Percentiles rank a stretch among this genome's conserved stretches.
Evolutionary conservation across 768 basidiomycete genomes (phyloP).

Genomic region (Paxillus involutus): DNA sequence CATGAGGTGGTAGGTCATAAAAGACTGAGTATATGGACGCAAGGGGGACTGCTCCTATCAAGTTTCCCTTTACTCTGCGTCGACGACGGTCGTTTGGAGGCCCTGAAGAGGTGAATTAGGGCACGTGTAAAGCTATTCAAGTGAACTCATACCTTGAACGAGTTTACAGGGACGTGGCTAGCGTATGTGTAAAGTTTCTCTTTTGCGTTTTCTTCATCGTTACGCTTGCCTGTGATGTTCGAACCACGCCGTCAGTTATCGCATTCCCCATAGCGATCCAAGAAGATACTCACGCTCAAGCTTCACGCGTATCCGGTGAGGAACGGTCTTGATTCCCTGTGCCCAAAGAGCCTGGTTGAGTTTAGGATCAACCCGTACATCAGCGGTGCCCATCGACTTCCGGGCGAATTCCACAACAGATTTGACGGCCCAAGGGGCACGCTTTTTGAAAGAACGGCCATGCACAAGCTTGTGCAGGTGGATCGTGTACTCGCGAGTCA

Average conservation of each 20-base stretch:
- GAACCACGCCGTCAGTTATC: conserved; percentile 3
- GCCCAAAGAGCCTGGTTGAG: conserved; percentile 97
- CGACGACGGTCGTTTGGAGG: conserved; percentile 80
- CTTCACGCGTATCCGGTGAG: conserved; percentile 88
- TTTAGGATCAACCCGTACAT: conserved; percentile 92
- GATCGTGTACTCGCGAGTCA: conserved; percentile 98
- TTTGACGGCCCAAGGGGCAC: conserved; percentile 96
- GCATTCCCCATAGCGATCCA: not conserved
- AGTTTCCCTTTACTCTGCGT: conserved; percentile 60
- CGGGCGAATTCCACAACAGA: conserved; percentile 88
- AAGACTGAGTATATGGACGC: conserved; percentile 14
- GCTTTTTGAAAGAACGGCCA: conserved; percentile 94
- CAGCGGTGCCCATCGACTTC: conserved; percentile 93
- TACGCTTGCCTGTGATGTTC: conserved; percentile 76
- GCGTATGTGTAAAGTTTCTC: conserved; percentile 97
- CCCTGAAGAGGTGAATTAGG: conserved; percentile 47
- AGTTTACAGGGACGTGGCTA: conserved; percentile 69
- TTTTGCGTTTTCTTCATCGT: conserved; percentile 98
- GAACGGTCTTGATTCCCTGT: conserved; percentile 91
- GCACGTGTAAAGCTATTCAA: not conserved
- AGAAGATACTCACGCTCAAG: conserved; percentile 74
- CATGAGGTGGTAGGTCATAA: conserved; percentile 21
- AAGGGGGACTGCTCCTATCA: conserved; percentile 8
- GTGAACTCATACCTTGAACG: conserved; percentile 74
- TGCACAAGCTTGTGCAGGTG: conserved; percentile 95